Conservation (phyloP, 345 rosid species). For the Pelargonium nanum region DNA sequence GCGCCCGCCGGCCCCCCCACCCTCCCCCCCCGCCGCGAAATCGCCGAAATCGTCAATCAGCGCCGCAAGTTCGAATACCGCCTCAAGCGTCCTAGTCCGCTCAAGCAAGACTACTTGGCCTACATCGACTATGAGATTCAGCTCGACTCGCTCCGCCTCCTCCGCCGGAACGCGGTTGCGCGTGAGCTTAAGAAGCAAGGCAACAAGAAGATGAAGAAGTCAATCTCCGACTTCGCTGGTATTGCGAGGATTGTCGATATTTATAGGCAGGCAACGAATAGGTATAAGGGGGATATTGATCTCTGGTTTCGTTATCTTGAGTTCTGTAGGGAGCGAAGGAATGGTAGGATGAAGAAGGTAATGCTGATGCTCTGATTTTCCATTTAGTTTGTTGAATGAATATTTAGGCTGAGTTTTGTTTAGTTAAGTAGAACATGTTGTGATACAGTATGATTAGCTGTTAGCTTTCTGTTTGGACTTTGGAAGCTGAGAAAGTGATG, state of each 20-base stretch:
- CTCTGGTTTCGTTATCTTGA: conserved; percentile 85
- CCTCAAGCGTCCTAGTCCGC: conserved; percentile 77
- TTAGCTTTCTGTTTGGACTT: background rate
- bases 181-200: conserved; percentile 23
- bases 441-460: too few species aligned
- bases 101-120: conserved; percentile 70
- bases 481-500: background rate
- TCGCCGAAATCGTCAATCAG: conserved; percentile 73
- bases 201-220: conserved; percentile 33
- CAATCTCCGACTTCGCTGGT: conserved; percentile 59
- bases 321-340: conserved; percentile 56
- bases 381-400: conserved; percentile 1
- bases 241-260: conserved; percentile 56
- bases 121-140: conserved; percentile 74
- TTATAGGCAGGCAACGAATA: conserved; percentile 57
- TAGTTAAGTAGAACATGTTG: too few species aligned
- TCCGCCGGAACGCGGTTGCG: conserved; percentile 47
- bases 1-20: too few species aligned
- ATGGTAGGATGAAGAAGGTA: conserved; percentile 92
- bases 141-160: conserved; percentile 62
- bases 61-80: conserved; percentile 91
- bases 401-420: too few species aligned
- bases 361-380: background rate
- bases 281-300: conserved; percentile 73
- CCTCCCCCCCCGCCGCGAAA: conserved; percentile 60